Evolutionary conservation across 1,284 basidiomycete species (phyloP).

Genomic region (Puccinia polysora): DNA sequence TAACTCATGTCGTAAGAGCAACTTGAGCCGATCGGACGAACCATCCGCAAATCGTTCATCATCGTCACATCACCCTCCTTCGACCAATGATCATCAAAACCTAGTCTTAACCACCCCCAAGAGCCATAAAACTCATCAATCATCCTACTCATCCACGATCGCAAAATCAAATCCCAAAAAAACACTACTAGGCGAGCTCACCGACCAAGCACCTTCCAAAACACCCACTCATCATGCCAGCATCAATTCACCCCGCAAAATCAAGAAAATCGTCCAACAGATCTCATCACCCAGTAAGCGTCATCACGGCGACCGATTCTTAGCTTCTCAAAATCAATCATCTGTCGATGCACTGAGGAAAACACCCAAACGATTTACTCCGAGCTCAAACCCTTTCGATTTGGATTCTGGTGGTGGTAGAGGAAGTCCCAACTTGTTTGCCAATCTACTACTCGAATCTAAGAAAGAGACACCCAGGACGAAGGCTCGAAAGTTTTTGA

Average conservation of each 20-base stretch:
- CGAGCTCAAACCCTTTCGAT: conserved; percentile 27
- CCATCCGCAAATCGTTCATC: conserved; percentile 11
- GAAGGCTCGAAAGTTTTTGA: conserved; percentile 33
- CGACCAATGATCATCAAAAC: background rate
- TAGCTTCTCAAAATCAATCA: conserved; percentile 6
- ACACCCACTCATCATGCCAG: conserved; percentile 10
- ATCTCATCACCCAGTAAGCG: conserved; percentile 34
- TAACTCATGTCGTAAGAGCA: conserved; percentile 25
- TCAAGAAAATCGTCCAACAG: conserved; percentile 16
- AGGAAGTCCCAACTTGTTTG: conserved; percentile 37
- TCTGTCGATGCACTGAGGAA: background rate
- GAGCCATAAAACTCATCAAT: background rate
- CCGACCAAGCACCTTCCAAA: conserved; percentile 15
- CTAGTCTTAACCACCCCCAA: conserved; percentile 16
- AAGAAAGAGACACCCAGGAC: conserved; percentile 40
- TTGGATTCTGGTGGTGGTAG: conserved; percentile 29
- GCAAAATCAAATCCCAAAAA: conserved; percentile 11
- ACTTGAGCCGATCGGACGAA: background rate
- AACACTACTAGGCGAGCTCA: no score
- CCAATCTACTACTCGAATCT: conserved; percentile 22
- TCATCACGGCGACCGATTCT: conserved; percentile 13
- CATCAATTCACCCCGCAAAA: conserved; percentile 29
- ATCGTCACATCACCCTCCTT: background rate
- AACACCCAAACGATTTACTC: background rate
- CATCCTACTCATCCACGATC: no score